A percentile compares a stretch with the other conserved stretches of the same genome.
Conservation (phyloP, 2,329 filamentous ascomycete genomes). For the Fusarium dlaminii region DNA sequence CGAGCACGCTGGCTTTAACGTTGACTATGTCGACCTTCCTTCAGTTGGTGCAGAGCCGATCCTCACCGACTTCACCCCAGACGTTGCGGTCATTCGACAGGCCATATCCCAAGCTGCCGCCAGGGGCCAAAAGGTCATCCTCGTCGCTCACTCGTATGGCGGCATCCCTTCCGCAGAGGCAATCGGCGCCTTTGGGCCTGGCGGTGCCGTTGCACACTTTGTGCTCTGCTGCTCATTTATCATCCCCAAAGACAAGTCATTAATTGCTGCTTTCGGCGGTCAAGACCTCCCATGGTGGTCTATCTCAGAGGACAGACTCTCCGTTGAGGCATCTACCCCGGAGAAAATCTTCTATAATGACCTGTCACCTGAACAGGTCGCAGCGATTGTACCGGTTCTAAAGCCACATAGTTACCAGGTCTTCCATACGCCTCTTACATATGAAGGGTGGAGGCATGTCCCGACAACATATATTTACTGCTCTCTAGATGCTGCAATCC, state of each 20-base stretch:
- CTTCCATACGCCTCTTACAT: not conserved
- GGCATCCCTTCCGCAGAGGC: not conserved
- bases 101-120: not conserved
- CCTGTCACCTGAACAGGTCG: not conserved
- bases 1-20: not conserved
- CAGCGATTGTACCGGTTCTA: not conserved
- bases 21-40: not conserved
- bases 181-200: not conserved
- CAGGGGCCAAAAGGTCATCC: not conserved
- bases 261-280: not conserved
- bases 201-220: not conserved
- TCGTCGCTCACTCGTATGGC: not conserved
- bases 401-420: not conserved
- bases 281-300: not conserved
- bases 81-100: not conserved
- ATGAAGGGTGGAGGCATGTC: not conserved
- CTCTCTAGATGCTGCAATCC: not conserved
- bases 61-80: not conserved
- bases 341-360: not conserved
- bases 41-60: not conserved
- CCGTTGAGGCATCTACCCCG: not conserved
- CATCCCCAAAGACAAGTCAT: not conserved
- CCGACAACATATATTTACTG: not conserved
- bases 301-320: not conserved
- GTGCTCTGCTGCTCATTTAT: not conserved